A percentile compares a stretch with the other conserved stretches of the same genome.
phyloP scores from a whole-genome alignment of 306 rosid species.

The Myrica gale region DNA sequence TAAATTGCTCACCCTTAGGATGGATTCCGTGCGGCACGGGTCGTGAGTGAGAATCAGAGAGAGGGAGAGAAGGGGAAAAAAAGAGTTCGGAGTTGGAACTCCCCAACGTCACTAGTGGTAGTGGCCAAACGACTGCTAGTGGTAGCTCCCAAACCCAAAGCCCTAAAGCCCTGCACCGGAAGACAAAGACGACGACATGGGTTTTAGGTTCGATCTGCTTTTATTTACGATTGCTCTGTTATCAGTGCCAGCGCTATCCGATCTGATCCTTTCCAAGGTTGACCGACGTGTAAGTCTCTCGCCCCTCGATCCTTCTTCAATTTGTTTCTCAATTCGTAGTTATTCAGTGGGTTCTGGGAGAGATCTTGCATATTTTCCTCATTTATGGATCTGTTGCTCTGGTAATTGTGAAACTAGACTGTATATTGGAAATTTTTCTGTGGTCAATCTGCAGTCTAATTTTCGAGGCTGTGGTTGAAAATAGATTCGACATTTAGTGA shows the following conservation, averaged over 20 bases:
- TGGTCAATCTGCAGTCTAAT: background rate
- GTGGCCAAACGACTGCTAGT: background rate
- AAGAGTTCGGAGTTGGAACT: background rate
- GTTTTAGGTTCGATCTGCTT: conserved; percentile 43
- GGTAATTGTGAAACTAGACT: background rate
- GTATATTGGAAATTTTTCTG: background rate
- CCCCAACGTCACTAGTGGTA: background rate
- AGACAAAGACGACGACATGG: conserved; percentile 15
- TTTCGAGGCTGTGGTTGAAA: background rate
- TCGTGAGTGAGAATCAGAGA: too few relatives aligned
- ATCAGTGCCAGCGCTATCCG: conserved; percentile 61
- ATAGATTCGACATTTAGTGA: background rate
- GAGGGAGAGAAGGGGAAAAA: background rate
- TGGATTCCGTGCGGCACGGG: too few relatives aligned
- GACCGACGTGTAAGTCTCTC: conserved; percentile 83
- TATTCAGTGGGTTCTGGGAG: background rate
- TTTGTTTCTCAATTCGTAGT: background rate
- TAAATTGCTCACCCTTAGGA: too few relatives aligned
- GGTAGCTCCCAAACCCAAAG: background rate
- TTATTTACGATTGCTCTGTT: conserved; percentile 43
- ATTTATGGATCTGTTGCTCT: background rate
- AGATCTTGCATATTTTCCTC: background rate
- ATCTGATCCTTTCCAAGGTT: conserved; percentile 84
- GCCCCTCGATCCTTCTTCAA: conserved; percentile 3
- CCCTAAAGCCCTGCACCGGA: background rate